Evolutionary conservation across 139 green algal species (phyloP).

Genomic region (Zygnema cylindricum): DNA sequence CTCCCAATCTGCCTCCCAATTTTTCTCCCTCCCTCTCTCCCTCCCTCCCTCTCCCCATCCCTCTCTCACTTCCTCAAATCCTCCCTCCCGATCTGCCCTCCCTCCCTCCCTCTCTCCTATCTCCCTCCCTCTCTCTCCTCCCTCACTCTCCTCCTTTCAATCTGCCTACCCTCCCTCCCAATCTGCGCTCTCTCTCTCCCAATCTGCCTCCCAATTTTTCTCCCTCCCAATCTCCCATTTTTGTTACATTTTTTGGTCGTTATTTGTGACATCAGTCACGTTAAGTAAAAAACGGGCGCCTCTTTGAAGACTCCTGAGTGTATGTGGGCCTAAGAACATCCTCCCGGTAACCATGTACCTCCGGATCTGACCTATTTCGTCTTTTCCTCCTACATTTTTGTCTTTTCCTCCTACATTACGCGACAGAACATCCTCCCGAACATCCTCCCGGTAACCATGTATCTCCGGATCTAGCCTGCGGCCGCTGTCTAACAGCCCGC

Average conservation of each 20-base stretch:
- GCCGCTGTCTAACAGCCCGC: no score
- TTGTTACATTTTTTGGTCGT: not conserved
- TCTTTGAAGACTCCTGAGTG: not conserved
- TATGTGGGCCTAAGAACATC: not conserved
- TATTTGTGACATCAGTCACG: not conserved
- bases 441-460: no score
- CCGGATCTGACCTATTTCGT: no score
- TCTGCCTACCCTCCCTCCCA: not conserved
- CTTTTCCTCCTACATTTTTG: no score
- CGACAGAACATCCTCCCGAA: no score
- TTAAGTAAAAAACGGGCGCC: not conserved
- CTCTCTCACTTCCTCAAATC: not conserved
- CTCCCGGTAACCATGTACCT: no score
- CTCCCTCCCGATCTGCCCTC: not conserved
- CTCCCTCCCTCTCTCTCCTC: not conserved
- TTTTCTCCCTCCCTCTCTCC: conserved; percentile 33
- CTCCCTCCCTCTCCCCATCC: not conserved
- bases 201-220: not conserved
- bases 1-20: not conserved
- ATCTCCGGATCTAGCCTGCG: no score
- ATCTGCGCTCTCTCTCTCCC: not conserved
- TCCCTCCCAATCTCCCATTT: not conserved
- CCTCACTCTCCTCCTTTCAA: not conserved
- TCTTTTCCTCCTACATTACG: no score
- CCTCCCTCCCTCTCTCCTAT: conserved; percentile 3